Conservation (phyloP, 768 basidiomycete species). For the Piloderma croceum region DNA sequence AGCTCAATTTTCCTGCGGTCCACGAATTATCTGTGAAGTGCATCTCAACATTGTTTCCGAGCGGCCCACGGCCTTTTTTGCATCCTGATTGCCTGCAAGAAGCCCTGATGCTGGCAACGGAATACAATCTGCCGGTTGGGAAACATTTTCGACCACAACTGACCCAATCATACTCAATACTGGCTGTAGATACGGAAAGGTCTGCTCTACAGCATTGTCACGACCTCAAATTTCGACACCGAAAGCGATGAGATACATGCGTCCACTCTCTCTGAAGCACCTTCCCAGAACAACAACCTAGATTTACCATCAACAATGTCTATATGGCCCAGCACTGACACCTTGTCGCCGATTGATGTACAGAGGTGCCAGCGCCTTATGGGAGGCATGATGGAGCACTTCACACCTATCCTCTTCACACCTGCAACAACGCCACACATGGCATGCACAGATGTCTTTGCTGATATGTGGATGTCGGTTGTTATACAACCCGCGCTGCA, state of each 20-base stretch:
- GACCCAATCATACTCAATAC: not conserved
- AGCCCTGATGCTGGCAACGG: slow-evolving; percentile 46
- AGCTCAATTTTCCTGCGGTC: slow-evolving; percentile 52
- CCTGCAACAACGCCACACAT: slow-evolving; percentile 66
- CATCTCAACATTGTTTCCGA: slow-evolving; percentile 44
- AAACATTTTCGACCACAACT: not conserved
- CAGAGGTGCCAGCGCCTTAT: slow-evolving; percentile 46
- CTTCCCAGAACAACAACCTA: slow-evolving; percentile 8
- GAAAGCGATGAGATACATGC: slow-evolving; percentile 20
- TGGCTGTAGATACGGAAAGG: slow-evolving; percentile 50
- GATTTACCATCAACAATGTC: slow-evolving; percentile 11
- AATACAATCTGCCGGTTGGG: slow-evolving; percentile 49
- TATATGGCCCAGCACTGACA: slow-evolving; percentile 19
- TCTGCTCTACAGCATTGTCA: slow-evolving; percentile 59
- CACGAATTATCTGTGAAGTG: slow-evolving; percentile 39
- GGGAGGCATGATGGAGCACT: slow-evolving; percentile 53
- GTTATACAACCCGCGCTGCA: slow-evolving; percentile 66
- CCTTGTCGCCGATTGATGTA: slow-evolving; percentile 28
- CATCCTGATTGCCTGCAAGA: slow-evolving; percentile 44
- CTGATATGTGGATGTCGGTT: slow-evolving; percentile 64
- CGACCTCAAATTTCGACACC: slow-evolving; percentile 50
- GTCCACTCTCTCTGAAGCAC: slow-evolving; percentile 7
- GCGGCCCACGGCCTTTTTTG: slow-evolving; percentile 38
- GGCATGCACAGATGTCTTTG: slow-evolving; percentile 67
- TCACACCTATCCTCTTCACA: slow-evolving; percentile 70